Conservation (phyloP, 257 asterid species). For the Verbascum thapsus region DNA sequence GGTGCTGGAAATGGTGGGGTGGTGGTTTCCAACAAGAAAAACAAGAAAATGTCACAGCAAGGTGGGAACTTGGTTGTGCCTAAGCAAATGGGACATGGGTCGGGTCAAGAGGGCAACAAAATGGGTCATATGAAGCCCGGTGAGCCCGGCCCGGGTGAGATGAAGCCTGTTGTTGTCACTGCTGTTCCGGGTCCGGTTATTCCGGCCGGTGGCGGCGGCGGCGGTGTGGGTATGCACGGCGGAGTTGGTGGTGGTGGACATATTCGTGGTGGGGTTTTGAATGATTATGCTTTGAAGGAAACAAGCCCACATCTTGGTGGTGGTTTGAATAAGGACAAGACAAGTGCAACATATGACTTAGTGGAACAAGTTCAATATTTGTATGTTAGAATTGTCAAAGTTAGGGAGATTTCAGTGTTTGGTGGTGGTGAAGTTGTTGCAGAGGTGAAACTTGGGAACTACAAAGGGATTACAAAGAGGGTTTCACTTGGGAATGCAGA, state of each 20-base stretch:
- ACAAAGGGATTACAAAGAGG: slow-evolving; percentile 68
- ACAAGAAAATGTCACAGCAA: slow-evolving; percentile 60
- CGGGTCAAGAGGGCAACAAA: slow-evolving; percentile 35
- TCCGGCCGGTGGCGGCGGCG: slow-evolving; percentile 41
- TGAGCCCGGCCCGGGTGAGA: slow-evolving; percentile 57
- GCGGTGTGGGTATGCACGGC: slow-evolving; percentile 23
- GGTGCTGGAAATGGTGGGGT: not conserved
- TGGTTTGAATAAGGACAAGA: slow-evolving; percentile 60
- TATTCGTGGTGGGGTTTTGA: slow-evolving; percentile 42
- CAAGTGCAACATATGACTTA: slow-evolving; percentile 75
- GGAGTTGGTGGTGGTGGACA: slow-evolving; percentile 31
- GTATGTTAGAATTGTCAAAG: slow-evolving; percentile 70
- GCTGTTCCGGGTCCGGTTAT: slow-evolving; percentile 48
- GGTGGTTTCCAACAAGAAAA: slow-evolving; percentile 45
- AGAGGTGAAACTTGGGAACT: slow-evolving; percentile 86
- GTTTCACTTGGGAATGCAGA: slow-evolving; percentile 48
- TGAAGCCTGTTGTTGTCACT: slow-evolving; percentile 71
- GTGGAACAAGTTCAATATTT: slow-evolving; percentile 91
- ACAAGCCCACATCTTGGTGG: slow-evolving; percentile 89
- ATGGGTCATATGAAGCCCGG: slow-evolving; percentile 50
- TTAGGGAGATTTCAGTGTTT: slow-evolving; percentile 49
- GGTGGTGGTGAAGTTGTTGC: slow-evolving; percentile 66
- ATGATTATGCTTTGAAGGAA: slow-evolving; percentile 69
- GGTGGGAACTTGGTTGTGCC: slow-evolving; percentile 53
- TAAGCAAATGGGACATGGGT: slow-evolving; percentile 34